Evolutionary conservation across 805 yeast species (phyloP), one percentile per base, ranked within the genome.

Genomic region (Metschnikowia vanudenii): DNA sequence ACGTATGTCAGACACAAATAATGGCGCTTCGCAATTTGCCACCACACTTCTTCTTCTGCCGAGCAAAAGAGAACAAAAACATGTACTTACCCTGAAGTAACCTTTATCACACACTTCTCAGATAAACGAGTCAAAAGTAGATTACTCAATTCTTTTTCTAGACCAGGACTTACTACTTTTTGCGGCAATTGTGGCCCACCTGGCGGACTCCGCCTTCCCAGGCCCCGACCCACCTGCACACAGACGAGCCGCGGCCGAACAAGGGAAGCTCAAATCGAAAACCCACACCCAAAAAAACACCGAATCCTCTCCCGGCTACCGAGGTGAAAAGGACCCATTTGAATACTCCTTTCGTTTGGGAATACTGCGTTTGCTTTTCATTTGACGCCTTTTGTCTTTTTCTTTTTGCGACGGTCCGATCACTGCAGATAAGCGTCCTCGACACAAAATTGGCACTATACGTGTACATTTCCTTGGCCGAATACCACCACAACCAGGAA

Each of bases 191-290:
- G 11, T 26, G 28, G 28, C 11, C 28, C 12, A 26, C 3, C 28
- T 12, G 12, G 28, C 10, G 28, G 28, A 6, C 29, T 29, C 14
- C 26, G 38, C 22, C 37, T 14, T 24, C 33, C 26, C 22, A 12
- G 19, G 22, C 16, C 7, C 16, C 7, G 24, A n/a, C 24, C 24
- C 7, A 20, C 46, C 46, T 29, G 46, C 46, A 43, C 41, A 37
- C 13, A 37, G n/a, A 22, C 30, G 14, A n/a, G 26, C 28, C 46
- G 46, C 46, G 46, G 46, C 46, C 45, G 45, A 41, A 41, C 45
- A 41, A 34, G 45, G 45, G 35, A 41, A 41, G 35, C 36, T 36
- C 39, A 41, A 33, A 29, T 29, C 45, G 28, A 41, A 41, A 41
- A 29, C 35, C 33, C 36, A 41, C 39, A 41, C 45, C 30, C n/a